Base-by-base conservation (phyloP, 306 rosid genomes). In the Prunus mongolica region DNA sequence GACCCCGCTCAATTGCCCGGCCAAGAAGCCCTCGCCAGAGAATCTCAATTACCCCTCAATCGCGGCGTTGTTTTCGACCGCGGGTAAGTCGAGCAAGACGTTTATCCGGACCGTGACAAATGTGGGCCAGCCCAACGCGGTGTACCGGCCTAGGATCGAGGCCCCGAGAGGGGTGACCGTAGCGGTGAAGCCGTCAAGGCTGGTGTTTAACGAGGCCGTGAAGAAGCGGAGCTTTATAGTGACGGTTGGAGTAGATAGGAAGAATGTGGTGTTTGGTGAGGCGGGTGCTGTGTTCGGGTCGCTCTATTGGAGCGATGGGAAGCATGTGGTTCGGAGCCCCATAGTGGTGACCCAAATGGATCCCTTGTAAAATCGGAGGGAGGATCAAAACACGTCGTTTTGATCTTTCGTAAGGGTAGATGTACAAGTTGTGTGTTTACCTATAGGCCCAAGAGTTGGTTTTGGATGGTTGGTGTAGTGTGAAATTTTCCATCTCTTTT, bases 321-420 rank as follows among this genome's bases (percentile, higher is more conserved):
- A 83, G 57, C 97, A 93, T 56, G 88, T 81, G 70, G 98, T 93
- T 75, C 89, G 98, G 78, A 93, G 96, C 86, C 93, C 98, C 88
- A 66, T 91, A 50, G 96, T 87, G 7, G 88, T 93, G 16, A 83
- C 96, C 45, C 89, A 89, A 82, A 67, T 89, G 80, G 88, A 77
- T 54, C 92, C 96, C 24, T 80, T 89, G 68, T 93, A 80, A 82
- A 75, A 77, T 41, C 5, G 4, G 24, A n/a, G 4, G n/a, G n/a
- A 13, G 44, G 18, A 45, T 3, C 72, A 50, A 56, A 68, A 77
- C 91, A 79, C 56, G 82, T 79, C 61, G 80, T 78, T 85, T 87
- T 89, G 89, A 76, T 83, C 72, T 74, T 45, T 72, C 30, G 20
- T 24, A 67, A 54, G 38, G 19, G 16, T 41, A 81, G 78, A 28